Evolutionary conservation across 129 eudicot species (phyloP).

Genomic region (Rutidosis leptorrhynchoides): DNA sequence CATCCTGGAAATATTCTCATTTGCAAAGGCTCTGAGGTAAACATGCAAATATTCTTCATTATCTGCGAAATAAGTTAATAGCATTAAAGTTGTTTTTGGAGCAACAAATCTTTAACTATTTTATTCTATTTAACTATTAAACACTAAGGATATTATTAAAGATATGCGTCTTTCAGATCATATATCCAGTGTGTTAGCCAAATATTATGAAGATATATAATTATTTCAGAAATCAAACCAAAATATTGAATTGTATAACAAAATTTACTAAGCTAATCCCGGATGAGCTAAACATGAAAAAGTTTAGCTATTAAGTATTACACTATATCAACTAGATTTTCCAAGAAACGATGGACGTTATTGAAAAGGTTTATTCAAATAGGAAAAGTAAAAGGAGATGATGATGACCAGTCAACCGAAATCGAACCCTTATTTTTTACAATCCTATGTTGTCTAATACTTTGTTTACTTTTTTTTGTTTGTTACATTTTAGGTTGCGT

Average conservation of each 20-base stretch:
- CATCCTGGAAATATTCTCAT: conserved; percentile 96
- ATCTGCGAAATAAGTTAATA: neutral
- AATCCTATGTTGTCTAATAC: neutral
- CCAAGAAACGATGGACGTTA: too few species aligned
- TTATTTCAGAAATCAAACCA: neutral
- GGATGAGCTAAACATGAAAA: neutral
- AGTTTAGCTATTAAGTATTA: neutral
- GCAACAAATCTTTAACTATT: neutral
- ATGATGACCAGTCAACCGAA: neutral
- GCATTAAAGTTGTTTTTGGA: too few species aligned
- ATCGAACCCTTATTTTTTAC: neutral
- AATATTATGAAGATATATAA: neutral
- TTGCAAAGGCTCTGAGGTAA: conserved; percentile 86
- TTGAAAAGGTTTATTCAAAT: too few species aligned
- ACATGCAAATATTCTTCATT: conserved; percentile 6
- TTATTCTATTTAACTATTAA: neutral
- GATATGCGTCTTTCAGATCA: neutral
- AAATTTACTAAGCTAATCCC: neutral
- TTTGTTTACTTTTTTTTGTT: neutral
- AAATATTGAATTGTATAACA: neutral
- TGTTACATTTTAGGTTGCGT: conserved; percentile 57
- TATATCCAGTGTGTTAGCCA: neutral
- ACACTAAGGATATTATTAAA: neutral
- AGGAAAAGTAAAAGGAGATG: neutral
- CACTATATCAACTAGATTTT: neutral